phyloP scores from a whole-genome alignment of 2,329 filamentous ascomycete genomes.

The Ceratocystis diversiconidia region DNA sequence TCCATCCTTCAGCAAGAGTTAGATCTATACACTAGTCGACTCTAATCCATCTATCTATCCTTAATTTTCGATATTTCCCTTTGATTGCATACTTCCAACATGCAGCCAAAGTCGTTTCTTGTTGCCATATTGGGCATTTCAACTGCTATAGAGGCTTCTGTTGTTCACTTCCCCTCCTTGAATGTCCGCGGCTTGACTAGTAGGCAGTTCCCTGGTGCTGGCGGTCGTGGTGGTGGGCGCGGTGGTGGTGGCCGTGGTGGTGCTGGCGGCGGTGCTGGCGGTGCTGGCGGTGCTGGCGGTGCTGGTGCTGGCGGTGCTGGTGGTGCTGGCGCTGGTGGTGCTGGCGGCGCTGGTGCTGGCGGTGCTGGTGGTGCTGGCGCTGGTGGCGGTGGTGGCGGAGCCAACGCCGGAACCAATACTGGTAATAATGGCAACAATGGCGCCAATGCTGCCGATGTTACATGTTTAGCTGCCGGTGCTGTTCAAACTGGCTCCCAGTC shows the following conservation, averaged over 20 bases:
- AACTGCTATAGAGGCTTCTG: slow-evolving; percentile 32
- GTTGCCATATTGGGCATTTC: slow-evolving; percentile 36
- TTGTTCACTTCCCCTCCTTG: slow-evolving; percentile 28
- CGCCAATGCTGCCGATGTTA: slow-evolving; percentile 22
- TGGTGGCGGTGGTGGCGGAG: slow-evolving; percentile 20
- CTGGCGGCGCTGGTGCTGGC: slow-evolving; percentile 10
- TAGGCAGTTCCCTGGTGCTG: slow-evolving; percentile 28
- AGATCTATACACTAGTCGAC: slow-evolving; percentile 17
- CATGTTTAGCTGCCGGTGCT: slow-evolving; percentile 30
- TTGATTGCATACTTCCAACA: slow-evolving; percentile 25
- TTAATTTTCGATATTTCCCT: slow-evolving; percentile 5
- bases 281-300: slow-evolving; percentile 20
- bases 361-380: slow-evolving; percentile 5
- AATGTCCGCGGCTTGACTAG: slow-evolving; percentile 28
- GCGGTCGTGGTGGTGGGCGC: slow-evolving; percentile 18
- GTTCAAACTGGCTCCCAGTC: slow-evolving; percentile 37
- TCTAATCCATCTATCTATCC: slow-evolving; percentile 15
- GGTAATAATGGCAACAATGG: slow-evolving; percentile 22
- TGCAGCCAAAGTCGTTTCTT: slow-evolving; percentile 39
- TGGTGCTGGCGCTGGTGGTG: not conserved
- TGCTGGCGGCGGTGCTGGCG: slow-evolving; percentile 17
- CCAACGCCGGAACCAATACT: slow-evolving; percentile 20
- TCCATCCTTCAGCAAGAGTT: slow-evolving; percentile 18
- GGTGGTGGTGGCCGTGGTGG: slow-evolving; percentile 12
- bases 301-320: slow-evolving; percentile 19